phyloP scores from a whole-genome alignment of 768 basidiomycete genomes.

The Boletus tylopilopsis region DNA sequence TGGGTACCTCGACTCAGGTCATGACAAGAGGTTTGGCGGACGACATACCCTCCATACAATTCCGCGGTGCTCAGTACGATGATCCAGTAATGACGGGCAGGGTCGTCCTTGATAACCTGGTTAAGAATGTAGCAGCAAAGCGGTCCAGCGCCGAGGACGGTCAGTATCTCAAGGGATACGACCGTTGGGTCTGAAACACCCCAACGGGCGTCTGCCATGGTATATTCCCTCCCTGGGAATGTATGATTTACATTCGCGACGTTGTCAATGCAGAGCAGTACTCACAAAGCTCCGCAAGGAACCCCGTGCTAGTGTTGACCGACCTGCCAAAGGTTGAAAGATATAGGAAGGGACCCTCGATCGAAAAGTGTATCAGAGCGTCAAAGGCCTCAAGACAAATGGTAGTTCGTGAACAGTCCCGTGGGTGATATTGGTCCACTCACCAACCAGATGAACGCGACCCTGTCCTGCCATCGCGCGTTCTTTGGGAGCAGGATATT shows the following conservation, averaged over 20 bases:
- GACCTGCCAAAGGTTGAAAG: conserved; percentile 70
- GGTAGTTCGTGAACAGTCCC: neutral
- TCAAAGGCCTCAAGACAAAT: conserved; percentile 65
- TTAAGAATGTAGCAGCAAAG: conserved; percentile 69
- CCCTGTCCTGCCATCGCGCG: conserved; percentile 59
- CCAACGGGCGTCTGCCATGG: conserved; percentile 79
- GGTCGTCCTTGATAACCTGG: conserved; percentile 61
- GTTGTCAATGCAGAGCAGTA: neutral
- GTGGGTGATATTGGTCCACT: conserved; percentile 19
- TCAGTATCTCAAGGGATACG: conserved; percentile 80
- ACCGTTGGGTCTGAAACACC: conserved; percentile 73
- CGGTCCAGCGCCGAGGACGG: conserved; percentile 70
- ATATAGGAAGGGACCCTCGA: conserved; percentile 81
- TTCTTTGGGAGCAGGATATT: conserved; percentile 59
- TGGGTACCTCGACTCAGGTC: neutral
- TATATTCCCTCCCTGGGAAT: conserved; percentile 72
- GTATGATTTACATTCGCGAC: neutral
- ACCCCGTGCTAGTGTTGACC: conserved; percentile 65
- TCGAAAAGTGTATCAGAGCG: conserved; percentile 71
- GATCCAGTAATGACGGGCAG: conserved; percentile 63
- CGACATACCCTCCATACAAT: conserved; percentile 68
- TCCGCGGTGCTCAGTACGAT: conserved; percentile 73
- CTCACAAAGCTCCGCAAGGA: conserved; percentile 74
- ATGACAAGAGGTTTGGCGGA: neutral
- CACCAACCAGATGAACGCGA: conserved; percentile 79